Conservation (phyloP, 2,329 filamentous ascomycete genomes). For the Pseudophaeomoniella oleicola region DNA sequence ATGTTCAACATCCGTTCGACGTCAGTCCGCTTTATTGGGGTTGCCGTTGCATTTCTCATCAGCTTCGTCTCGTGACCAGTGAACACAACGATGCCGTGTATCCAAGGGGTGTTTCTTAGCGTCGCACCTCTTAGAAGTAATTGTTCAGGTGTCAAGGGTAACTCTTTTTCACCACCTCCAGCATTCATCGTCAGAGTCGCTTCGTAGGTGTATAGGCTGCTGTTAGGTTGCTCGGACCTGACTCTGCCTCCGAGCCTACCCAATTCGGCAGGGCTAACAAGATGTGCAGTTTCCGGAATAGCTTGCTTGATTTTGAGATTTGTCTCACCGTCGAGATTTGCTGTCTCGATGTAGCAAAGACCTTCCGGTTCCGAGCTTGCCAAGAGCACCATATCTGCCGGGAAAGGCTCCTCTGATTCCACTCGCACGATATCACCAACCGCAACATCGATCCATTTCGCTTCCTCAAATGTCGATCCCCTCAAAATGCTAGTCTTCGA, state of each 20-base stretch:
- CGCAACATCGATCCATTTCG: conserved; percentile 84
- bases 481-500: conserved; percentile 72
- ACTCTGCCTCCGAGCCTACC: conserved; percentile 74
- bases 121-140: conserved; percentile 85
- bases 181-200: conserved; percentile 83
- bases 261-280: conserved; percentile 77
- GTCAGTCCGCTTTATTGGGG: conserved; percentile 93
- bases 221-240: conserved; percentile 93
- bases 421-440: conserved; percentile 90
- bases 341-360: conserved; percentile 95
- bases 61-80: conserved; percentile 97
- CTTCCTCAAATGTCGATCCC: conserved; percentile 70
- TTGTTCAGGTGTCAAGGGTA: conserved; percentile 82
- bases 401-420: conserved; percentile 88
- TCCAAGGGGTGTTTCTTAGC: conserved; percentile 89
- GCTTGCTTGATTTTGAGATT: conserved; percentile 98
- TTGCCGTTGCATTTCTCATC: conserved; percentile 94
- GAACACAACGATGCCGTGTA: conserved; percentile 91
- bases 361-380: conserved; percentile 95
- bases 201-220: conserved; percentile 95
- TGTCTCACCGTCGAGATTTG: conserved; percentile 93
- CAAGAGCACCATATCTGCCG: conserved; percentile 79
- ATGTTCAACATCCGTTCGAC: conserved; percentile 89
- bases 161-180: conserved; percentile 83
- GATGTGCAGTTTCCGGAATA: conserved; percentile 74